Evolutionary conservation across 1,284 basidiomycete genomes (phyloP).

Genomic region (Irpex sp.): DNA sequence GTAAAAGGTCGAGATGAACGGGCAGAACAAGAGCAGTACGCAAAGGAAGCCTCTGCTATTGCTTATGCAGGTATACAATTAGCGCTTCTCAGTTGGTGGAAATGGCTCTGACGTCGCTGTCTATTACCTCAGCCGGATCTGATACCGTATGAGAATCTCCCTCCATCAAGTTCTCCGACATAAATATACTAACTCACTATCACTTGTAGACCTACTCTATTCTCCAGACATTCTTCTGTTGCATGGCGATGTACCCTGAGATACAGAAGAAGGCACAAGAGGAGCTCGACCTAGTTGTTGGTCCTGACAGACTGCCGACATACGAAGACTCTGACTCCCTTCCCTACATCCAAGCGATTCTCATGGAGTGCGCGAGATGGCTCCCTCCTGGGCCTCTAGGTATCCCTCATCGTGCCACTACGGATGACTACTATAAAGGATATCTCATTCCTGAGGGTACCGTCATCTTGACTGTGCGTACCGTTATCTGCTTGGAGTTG

Average conservation of each 20-base stretch:
- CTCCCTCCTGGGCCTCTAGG: background rate
- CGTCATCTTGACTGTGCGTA: background rate
- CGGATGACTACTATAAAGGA: constrained; percentile 6
- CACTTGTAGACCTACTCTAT: constrained; percentile 20
- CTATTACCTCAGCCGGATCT: constrained; percentile 16
- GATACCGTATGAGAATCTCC: constrained; percentile 18
- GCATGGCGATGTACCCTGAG: constrained; percentile 26
- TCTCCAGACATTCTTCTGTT: constrained; percentile 23
- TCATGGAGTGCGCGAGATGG: constrained; percentile 25
- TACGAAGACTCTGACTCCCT: constrained; percentile 21
- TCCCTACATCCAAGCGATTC: constrained; percentile 26
- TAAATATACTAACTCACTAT: background rate
- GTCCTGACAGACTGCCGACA: constrained; percentile 20
- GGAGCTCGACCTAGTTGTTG: constrained; percentile 25
- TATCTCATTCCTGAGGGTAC: constrained; percentile 3
- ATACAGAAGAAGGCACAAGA: constrained; percentile 25
- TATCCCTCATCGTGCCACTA: constrained; percentile 12
- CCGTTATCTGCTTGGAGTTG: background rate
- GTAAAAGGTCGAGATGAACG: background rate
- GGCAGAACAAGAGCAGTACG: background rate
- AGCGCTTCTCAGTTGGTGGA: background rate
- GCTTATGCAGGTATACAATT: background rate
- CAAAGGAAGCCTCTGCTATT: background rate
- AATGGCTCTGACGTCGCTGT: background rate
- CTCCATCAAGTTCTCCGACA: background rate